Conservation (phyloP, 2,329 filamentous ascomycete genomes). For the Microsporum canis region DNA sequence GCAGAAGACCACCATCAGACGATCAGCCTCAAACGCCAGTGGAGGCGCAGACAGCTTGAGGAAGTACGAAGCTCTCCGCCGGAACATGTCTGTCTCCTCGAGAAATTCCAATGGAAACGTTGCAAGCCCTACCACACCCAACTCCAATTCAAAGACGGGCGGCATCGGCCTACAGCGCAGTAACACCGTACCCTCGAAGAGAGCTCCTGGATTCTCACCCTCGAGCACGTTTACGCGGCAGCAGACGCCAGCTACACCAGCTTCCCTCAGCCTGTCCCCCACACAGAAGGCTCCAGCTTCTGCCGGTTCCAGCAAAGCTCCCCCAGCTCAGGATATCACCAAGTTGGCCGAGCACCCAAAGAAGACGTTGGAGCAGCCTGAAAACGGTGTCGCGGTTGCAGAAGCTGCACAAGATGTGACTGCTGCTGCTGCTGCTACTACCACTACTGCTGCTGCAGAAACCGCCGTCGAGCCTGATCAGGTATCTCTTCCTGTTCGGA, state of each 20-base stretch:
- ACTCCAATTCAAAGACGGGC: conserved; percentile 37
- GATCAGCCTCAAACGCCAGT: conserved; percentile 79
- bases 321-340: conserved; percentile 13
- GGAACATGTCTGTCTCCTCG: conserved; percentile 89
- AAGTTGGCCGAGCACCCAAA: conserved; percentile 8
- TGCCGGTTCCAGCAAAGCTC: conserved; percentile 22
- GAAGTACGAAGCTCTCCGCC: conserved; percentile 59
- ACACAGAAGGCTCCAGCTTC: conserved; percentile 16
- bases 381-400: neutral
- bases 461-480: neutral
- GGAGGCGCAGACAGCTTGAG: conserved; percentile 78
- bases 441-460: neutral
- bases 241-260: conserved; percentile 31
- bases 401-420: neutral
- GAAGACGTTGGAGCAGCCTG: conserved; percentile 6
- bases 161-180: conserved; percentile 56
- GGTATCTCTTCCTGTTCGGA: neutral
- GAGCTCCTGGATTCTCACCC: conserved; percentile 36
- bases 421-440: no score
- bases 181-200: conserved; percentile 86
- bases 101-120: conserved; percentile 54
- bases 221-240: conserved; percentile 6
- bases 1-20: conserved; percentile 41
- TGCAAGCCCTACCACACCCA: conserved; percentile 54
- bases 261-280: conserved; percentile 26